These are phyloP conservation scores for Septoria petroselini DNA, from an alignment of 2,329 filamentous ascomycete species.

Conservation along the genomic window DNA sequence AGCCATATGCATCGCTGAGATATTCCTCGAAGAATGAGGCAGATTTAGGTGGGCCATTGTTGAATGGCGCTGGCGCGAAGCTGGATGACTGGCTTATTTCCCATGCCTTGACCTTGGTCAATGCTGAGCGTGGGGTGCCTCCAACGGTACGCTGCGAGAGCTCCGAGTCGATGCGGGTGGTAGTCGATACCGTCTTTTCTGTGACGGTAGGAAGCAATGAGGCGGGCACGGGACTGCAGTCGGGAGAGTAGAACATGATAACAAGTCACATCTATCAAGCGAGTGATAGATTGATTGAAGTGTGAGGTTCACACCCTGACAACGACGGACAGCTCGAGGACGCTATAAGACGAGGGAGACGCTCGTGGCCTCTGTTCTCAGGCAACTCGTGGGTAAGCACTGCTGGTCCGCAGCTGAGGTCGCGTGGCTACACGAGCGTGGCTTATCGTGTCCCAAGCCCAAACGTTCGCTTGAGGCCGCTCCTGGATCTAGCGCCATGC, in stretches of 20 bases:
- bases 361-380: no score
- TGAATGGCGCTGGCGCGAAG: constrained; percentile 6
- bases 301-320: no score
- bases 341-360: no score
- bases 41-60: not conserved
- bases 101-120: constrained; percentile 9
- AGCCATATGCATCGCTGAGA: not conserved
- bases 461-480: constrained; percentile 6
- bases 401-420: constrained; percentile 10
- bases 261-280: no score
- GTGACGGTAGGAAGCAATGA: not conserved
- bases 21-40: not conserved
- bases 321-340: no score
- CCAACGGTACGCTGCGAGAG: constrained; percentile 10
- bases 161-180: constrained; percentile 3
- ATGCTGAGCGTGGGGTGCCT: not conserved
- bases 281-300: no score
- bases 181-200: not conserved
- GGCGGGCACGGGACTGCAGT: not conserved
- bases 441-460: not conserved
- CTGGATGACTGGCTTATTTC: constrained; percentile 1
- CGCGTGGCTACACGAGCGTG: not conserved
- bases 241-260: not conserved
- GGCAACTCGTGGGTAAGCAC: no score
- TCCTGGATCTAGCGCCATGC: constrained; percentile 8